These are phyloP conservation scores for Aspergillus ibericus DNA, from an alignment of 2,329 filamentous ascomycete genomes.

Conservation along the genomic window DNA sequence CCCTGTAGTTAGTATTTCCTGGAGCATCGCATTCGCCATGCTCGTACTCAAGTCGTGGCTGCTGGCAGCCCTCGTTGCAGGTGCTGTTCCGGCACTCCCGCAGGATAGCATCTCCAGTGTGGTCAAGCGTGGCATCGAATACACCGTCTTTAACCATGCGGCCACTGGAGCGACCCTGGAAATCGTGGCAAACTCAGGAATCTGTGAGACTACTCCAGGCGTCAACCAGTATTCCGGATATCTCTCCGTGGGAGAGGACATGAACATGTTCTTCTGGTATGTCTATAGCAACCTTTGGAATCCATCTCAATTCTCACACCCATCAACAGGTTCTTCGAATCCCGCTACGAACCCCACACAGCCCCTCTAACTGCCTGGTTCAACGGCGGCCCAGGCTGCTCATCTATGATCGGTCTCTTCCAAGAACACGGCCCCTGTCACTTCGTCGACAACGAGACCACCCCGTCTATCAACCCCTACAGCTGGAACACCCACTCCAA, in stretches of 20 bases:
- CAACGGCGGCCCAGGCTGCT: conserved; percentile 50
- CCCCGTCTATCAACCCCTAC: conserved; percentile 50
- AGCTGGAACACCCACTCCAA: conserved; percentile 63
- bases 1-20: too few species aligned
- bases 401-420: conserved; percentile 42
- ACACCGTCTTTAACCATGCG: conserved; percentile 52
- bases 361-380: conserved; percentile 49
- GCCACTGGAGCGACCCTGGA: conserved; percentile 47
- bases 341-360: conserved; percentile 45
- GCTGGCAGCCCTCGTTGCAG: not conserved
- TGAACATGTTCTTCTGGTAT: conserved; percentile 50
- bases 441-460: conserved; percentile 39
- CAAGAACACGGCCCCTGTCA: conserved; percentile 49
- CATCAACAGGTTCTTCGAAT: conserved; percentile 48
- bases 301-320: not conserved
- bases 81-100: not conserved
- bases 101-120: conserved; percentile 25
- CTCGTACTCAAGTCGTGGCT: not conserved
- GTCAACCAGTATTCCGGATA: conserved; percentile 56
- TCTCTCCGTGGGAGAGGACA: conserved; percentile 47
- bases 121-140: conserved; percentile 39
- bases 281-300: not conserved
- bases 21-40: too few species aligned
- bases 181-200: conserved; percentile 53
- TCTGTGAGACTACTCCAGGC: conserved; percentile 53